Evolutionary conservation across 2,329 filamentous ascomycete genomes (phyloP).

Genomic region (Plectosphaerella plurivora): DNA sequence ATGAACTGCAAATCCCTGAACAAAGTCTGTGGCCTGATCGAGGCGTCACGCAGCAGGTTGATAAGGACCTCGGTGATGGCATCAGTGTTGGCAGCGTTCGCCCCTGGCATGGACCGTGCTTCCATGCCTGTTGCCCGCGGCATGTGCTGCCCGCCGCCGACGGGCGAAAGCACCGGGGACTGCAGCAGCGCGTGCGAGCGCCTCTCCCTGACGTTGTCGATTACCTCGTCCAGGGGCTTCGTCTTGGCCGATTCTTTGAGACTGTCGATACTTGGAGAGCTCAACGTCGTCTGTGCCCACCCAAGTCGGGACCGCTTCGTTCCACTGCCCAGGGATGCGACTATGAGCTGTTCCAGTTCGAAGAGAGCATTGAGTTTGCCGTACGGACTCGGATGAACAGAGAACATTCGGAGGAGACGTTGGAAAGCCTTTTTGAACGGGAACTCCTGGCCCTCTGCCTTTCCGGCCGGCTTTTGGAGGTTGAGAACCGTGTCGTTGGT

Average conservation of each 20-base stretch:
- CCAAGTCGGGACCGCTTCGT: slow-evolving; percentile 23
- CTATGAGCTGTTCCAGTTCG: slow-evolving; percentile 77
- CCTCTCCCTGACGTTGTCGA: slow-evolving; percentile 66
- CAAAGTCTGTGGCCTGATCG: slow-evolving; percentile 71
- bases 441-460: slow-evolving; percentile 51
- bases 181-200: slow-evolving; percentile 52
- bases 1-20: slow-evolving; percentile 80
- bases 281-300: slow-evolving; percentile 29
- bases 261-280: slow-evolving; percentile 18
- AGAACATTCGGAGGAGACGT: slow-evolving; percentile 78
- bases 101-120: not conserved
- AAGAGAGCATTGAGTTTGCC: slow-evolving; percentile 78
- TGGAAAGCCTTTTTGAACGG: slow-evolving; percentile 78
- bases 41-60: slow-evolving; percentile 61
- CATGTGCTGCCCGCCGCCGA: slow-evolving; percentile 22
- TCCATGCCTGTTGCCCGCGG: not conserved
- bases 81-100: slow-evolving; percentile 51
- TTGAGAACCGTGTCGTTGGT: slow-evolving; percentile 31
- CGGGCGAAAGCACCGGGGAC: slow-evolving; percentile 24
- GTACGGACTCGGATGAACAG: slow-evolving; percentile 82
- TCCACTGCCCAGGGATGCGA: slow-evolving; percentile 57
- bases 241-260: slow-evolving; percentile 24
- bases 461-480: slow-evolving; percentile 15
- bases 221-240: slow-evolving; percentile 58
- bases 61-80: slow-evolving; percentile 64